A percentile compares a stretch with the other conserved stretches of the same genome.
Conservation (phyloP, 352 stramenopile genomes). For the Globisporangium uncinulatum region DNA sequence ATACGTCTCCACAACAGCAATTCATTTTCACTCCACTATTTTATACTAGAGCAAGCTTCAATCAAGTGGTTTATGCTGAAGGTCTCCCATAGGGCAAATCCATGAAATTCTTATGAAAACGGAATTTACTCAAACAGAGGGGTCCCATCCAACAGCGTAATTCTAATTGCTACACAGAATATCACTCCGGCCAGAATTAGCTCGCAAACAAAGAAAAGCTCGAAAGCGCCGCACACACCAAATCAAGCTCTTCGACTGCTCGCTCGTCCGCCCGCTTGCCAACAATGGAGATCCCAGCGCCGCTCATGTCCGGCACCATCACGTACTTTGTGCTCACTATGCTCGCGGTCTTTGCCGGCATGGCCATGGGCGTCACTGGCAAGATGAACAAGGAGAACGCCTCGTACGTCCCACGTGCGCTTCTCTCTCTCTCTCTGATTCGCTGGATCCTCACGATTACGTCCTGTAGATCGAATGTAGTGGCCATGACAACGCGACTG, state of each 20-base stretch:
- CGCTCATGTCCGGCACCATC: slow-evolving; percentile 75
- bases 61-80: no score
- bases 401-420: slow-evolving; percentile 43
- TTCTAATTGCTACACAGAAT: no score
- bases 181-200: neutral
- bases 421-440: neutral
- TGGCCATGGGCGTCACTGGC: slow-evolving; percentile 73
- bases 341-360: slow-evolving; percentile 64
- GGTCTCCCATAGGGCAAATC: no score
- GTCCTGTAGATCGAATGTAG: neutral
- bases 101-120: no score
- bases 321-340: slow-evolving; percentile 86
- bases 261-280: neutral
- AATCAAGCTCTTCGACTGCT: no score
- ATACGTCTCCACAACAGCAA: no score
- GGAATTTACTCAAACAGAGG: no score
- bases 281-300: slow-evolving; percentile 69
- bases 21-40: no score
- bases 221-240: neutral
- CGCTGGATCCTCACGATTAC: neutral
- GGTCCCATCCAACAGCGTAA: no score
- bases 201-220: neutral
- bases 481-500: no score
- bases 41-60: no score
- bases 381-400: slow-evolving; percentile 84